These are phyloP conservation scores for Myotisia sp. DNA, from an alignment of 2,329 filamentous ascomycete genomes.

Conservation along the genomic window DNA sequence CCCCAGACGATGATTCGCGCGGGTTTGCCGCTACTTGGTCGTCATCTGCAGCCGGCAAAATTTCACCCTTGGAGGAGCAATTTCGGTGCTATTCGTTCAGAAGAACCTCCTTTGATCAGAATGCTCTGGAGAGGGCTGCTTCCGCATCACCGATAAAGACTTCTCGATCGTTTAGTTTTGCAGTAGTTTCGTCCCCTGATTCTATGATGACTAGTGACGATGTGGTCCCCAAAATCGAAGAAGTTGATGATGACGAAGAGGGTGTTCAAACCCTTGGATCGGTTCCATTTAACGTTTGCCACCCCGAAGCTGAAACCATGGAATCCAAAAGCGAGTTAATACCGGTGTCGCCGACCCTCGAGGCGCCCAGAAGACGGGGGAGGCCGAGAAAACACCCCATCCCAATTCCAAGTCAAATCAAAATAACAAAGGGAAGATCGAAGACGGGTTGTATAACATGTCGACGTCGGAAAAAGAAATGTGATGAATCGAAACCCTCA, in stretches of 20 bases:
- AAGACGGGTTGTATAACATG: constrained; percentile 47
- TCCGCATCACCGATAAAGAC: constrained; percentile 11
- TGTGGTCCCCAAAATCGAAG: constrained; percentile 41
- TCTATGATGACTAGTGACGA: constrained; percentile 19
- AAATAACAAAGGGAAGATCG: constrained; percentile 59
- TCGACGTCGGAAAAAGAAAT: constrained; percentile 48
- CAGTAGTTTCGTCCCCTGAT: constrained; percentile 15
- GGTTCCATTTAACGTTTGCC: constrained; percentile 18
- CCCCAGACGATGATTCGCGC: constrained; percentile 23
- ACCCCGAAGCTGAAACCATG: constrained; percentile 14
- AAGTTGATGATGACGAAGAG: constrained; percentile 33
- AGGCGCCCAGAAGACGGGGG: constrained; percentile 50
- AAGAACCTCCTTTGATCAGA: constrained; percentile 9
- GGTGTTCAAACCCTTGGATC: constrained; percentile 19
- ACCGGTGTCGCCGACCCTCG: constrained; percentile 10
- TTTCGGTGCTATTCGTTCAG: constrained; percentile 5
- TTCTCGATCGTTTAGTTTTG: constrained; percentile 16
- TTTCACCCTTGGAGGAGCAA: constrained; percentile 3
- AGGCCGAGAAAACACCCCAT: constrained; percentile 70
- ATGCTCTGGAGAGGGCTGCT: constrained; percentile 10
- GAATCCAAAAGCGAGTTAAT: constrained; percentile 16
- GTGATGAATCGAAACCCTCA: constrained; percentile 33
- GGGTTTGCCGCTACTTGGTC: constrained; percentile 18
- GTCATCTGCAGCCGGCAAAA: constrained; percentile 8
- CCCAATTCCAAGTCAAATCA: constrained; percentile 46